Percentiles rank a stretch among this genome's conserved stretches.
Conservation (phyloP, 2,329 filamentous ascomycete genomes). For the Pseudopithomyces maydicus region DNA sequence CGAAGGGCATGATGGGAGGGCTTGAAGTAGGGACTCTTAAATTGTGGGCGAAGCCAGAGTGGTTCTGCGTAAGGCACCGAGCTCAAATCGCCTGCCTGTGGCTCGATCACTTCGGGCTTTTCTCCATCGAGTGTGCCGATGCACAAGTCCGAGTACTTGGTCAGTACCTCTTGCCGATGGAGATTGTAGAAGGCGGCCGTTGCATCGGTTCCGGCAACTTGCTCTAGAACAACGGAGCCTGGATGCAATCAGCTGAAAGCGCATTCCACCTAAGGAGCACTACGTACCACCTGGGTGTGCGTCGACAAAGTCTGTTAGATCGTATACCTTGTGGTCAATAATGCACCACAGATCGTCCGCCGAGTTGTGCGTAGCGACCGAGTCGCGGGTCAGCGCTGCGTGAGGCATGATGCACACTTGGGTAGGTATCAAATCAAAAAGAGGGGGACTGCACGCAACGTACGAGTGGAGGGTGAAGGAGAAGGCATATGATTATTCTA, state of each 20-base stretch:
- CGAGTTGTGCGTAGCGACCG: constrained; percentile 77
- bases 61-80: constrained; percentile 84
- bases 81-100: constrained; percentile 72
- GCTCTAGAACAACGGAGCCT: constrained; percentile 76
- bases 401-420: constrained; percentile 32
- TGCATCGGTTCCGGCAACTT: constrained; percentile 81
- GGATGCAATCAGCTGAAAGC: neutral
- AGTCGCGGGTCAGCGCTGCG: constrained; percentile 52
- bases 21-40: constrained; percentile 80
- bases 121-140: constrained; percentile 78
- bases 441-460: neutral
- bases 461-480: neutral
- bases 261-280: neutral
- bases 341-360: constrained; percentile 82
- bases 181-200: constrained; percentile 89
- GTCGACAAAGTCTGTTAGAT: constrained; percentile 82
- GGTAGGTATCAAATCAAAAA: neutral
- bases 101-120: constrained; percentile 73
- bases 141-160: constrained; percentile 75
- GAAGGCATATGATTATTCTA: neutral
- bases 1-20: constrained; percentile 73
- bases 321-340: constrained; percentile 86
- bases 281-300: constrained; percentile 71
- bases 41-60: constrained; percentile 77
- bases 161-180: constrained; percentile 85